Percentiles rank a stretch among this genome's conserved stretches.
These are phyloP conservation scores for Corylus americana DNA, from an alignment of 306 rosid species.

Conservation along the genomic window DNA sequence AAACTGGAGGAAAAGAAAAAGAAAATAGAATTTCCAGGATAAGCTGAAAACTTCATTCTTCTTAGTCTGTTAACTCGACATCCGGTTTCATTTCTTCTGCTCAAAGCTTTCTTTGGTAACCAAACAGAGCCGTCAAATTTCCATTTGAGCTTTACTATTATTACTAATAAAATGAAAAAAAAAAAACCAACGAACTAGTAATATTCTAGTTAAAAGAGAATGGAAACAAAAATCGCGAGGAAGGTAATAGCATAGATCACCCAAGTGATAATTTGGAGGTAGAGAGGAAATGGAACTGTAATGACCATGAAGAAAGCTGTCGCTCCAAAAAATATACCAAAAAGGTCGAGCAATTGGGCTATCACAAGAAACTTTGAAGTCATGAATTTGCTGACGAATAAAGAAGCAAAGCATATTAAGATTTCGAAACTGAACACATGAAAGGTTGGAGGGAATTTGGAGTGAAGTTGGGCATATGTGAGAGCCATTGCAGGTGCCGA, in stretches of 20 bases:
- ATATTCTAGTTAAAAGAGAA: neutral
- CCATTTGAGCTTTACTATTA: too few species aligned
- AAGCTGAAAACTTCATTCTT: neutral
- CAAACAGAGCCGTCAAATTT: neutral
- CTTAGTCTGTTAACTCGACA: neutral
- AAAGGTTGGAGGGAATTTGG: neutral
- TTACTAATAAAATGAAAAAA: too few species aligned
- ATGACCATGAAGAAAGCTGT: neutral
- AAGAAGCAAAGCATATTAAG: neutral
- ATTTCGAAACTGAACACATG: neutral
- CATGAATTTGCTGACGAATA: neutral
- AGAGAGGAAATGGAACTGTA: neutral
- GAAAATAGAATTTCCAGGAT: neutral
- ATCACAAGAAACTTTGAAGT: neutral
- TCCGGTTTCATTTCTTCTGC: neutral
- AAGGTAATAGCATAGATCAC: neutral
- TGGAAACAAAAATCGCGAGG: neutral
- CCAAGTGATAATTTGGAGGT: neutral
- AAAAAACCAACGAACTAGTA: too few species aligned
- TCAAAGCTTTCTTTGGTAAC: slow-evolving; percentile 6
- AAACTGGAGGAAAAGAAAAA: neutral
- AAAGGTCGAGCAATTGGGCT: neutral
- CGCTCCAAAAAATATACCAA: neutral
- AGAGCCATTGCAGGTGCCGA: neutral
- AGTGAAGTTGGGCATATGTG: neutral